Evolutionary conservation across 2,329 filamentous ascomycete genomes (phyloP), one percentile per base, ranked within the genome.

Genomic region (Xylaria multiplex): DNA sequence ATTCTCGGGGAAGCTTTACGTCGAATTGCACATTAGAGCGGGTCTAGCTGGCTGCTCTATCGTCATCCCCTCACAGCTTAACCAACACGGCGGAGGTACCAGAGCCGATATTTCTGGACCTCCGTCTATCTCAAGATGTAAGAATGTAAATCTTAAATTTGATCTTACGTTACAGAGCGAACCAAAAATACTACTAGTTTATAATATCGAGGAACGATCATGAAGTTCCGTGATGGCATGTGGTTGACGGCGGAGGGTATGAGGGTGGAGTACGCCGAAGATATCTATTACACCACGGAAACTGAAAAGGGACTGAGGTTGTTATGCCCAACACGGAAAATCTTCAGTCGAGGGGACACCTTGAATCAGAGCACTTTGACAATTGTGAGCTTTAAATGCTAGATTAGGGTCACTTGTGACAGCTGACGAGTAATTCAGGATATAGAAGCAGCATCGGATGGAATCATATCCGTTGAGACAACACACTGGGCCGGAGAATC

Each of bases 161-260:
- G 32, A 22, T 6, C 7, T 14, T 27, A 37, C 35, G 27, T 52
- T 37, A 24, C 22, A 9, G 32, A 27, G 14, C 3, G 42, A 16
- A 3, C 13, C 30, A n/a, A 37, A 57, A 5, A 50, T 13, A 48
- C 24, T 42, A 57, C 14, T 30, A 37, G 54, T 53, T 40, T 22
- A 48, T 30, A 32, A 45, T 19, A 43, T 22, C 46, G 14, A 53
- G 24, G 3, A 22, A 30, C 42, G 55, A 76, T 71, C 49, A 88
- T 88, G 86, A 88, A 86, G 79, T 88, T 88, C 71, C 85, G 86
- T 69, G 86, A 88, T 84, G 85, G 85, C 70, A 89, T 90, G 88
- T 91, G 89, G 89, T 80, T 90, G 55, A 82, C 84, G 48, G 87
- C 85, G 63, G 85, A 88, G 76, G 85, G 84, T 67, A 83, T 88